A percentile compares a stretch with the other conserved stretches of the same genome.
These are phyloP conservation scores for Backusella mclennaniae DNA, from an alignment of 192 early-diverging fungal species.

Conservation along the genomic window DNA sequence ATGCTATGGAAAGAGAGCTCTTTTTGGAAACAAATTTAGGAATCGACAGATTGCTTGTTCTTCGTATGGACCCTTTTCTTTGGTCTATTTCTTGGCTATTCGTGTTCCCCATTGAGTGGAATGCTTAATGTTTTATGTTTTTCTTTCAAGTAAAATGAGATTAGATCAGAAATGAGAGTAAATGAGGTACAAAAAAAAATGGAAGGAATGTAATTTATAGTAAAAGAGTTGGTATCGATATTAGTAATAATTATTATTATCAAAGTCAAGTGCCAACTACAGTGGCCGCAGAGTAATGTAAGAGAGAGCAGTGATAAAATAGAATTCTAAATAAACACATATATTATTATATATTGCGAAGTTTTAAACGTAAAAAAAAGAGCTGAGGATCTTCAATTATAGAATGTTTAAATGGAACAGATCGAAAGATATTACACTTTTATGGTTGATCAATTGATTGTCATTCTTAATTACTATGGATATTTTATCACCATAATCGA, in stretches of 20 bases:
- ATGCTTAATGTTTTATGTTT: not conserved
- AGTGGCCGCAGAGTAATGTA: not conserved
- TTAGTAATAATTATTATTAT: not conserved
- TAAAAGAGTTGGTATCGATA: not conserved
- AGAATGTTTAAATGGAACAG: not conserved
- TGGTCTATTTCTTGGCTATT: not conserved
- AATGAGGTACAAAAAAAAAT: not conserved
- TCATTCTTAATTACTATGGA: not conserved
- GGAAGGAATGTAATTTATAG: not conserved
- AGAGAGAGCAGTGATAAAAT: not conserved
- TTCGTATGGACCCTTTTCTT: not conserved
- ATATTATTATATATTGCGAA: not conserved
- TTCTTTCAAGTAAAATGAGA: not conserved
- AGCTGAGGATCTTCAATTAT: not conserved
- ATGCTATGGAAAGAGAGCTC: not conserved
- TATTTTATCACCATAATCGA: no score
- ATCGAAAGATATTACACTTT: not conserved
- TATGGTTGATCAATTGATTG: not conserved
- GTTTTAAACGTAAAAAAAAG: not conserved
- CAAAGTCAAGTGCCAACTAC: not conserved
- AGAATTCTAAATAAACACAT: not conserved
- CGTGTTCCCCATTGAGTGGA: not conserved
- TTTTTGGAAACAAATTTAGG: constrained; percentile 2
- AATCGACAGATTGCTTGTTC: not conserved
- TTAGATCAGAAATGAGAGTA: not conserved